A percentile compares a stretch with the other conserved stretches of the same genome.
These are phyloP conservation scores for Phytophthora crassamura DNA, from an alignment of 352 stramenopile species.

Conservation along the genomic window DNA sequence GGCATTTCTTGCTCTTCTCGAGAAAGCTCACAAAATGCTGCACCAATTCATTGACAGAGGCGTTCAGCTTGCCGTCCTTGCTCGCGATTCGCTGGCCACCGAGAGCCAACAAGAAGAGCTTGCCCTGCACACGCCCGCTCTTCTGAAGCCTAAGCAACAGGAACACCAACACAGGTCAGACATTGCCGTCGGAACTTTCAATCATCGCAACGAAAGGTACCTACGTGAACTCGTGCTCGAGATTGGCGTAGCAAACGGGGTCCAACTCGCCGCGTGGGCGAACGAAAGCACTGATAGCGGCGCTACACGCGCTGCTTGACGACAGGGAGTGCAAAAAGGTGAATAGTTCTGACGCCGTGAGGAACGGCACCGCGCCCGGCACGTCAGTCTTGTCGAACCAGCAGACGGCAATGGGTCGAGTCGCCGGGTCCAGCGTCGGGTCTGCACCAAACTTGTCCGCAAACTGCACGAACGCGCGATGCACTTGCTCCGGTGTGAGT, in stretches of 20 bases:
- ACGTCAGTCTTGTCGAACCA: constrained; percentile 69
- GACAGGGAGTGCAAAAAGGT: constrained; percentile 52
- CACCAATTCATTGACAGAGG: constrained; percentile 47
- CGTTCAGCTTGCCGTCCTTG: constrained; percentile 75
- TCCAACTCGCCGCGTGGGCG: constrained; percentile 73
- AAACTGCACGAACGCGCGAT: constrained; percentile 46
- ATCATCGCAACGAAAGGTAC: constrained; percentile 18
- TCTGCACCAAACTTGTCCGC: constrained; percentile 13
- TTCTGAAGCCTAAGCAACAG: constrained; percentile 60
- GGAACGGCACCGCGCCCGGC: constrained; percentile 50
- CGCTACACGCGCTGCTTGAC: constrained; percentile 42
- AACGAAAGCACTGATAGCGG: constrained; percentile 65
- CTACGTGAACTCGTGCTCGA: constrained; percentile 83
- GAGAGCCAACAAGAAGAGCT: constrained; percentile 72
- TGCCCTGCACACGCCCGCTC: constrained; percentile 56
- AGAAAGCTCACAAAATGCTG: constrained; percentile 58
- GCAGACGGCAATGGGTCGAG: constrained; percentile 53
- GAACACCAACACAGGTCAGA: not conserved
- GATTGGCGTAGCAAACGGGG: constrained; percentile 68
- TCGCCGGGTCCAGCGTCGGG: constrained; percentile 23
- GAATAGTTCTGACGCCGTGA: constrained; percentile 54
- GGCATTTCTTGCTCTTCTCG: constrained; percentile 73
- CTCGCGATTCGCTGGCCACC: constrained; percentile 69
- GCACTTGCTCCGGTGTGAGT: constrained; percentile 50
- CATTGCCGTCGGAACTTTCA: constrained; percentile 38